These are phyloP conservation scores for Alternaria sp. DNA, from an alignment of 2,329 filamentous ascomycete genomes.

Conservation along the genomic window DNA sequence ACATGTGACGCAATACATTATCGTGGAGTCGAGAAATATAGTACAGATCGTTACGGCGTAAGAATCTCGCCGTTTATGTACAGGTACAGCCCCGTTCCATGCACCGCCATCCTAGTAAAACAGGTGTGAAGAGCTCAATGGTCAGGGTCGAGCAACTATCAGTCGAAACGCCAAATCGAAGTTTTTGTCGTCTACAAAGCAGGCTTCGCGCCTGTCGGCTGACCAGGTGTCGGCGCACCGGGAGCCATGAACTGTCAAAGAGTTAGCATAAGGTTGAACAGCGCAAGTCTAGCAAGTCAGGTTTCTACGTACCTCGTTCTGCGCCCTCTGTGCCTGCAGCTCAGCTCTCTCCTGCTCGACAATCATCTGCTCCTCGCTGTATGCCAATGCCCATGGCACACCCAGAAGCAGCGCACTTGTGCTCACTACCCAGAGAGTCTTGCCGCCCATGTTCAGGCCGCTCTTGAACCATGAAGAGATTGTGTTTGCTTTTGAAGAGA, in stretches of 20 bases:
- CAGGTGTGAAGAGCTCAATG: constrained; percentile 27
- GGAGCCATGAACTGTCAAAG: constrained; percentile 45
- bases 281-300: background rate
- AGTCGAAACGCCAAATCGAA: constrained; percentile 3
- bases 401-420: constrained; percentile 89
- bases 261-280: constrained; percentile 18
- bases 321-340: constrained; percentile 89
- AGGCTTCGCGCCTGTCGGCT: constrained; percentile 43
- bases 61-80: constrained; percentile 21
- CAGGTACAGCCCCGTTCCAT: constrained; percentile 20
- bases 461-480: constrained; percentile 66
- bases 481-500: constrained; percentile 55
- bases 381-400: constrained; percentile 91
- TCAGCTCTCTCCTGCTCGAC: constrained; percentile 98
- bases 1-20: constrained; percentile 32
- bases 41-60: constrained; percentile 31
- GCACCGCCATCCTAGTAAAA: constrained; percentile 30
- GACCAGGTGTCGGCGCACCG: constrained; percentile 32
- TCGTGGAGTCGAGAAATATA: constrained; percentile 41
- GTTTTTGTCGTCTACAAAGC: constrained; percentile 39
- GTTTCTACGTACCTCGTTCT: constrained; percentile 68
- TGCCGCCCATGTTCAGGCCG: constrained; percentile 76
- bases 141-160: constrained; percentile 5
- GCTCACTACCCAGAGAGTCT: constrained; percentile 88
- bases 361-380: constrained; percentile 95